Evolutionary conservation across 2,329 filamentous ascomycete species (phyloP).

Genomic region (Verticillium dahliae): DNA sequence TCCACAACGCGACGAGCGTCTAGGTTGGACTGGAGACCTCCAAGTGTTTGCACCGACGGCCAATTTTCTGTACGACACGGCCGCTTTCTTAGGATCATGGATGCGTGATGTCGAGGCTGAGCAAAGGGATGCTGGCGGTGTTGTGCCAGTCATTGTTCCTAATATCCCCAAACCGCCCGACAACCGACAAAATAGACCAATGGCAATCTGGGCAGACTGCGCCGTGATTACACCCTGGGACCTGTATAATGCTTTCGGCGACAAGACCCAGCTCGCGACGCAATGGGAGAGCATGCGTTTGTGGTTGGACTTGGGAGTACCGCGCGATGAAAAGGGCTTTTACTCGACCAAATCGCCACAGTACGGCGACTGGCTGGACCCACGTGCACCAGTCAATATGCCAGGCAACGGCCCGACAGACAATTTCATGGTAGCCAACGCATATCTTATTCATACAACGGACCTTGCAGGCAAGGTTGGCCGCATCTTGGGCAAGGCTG

Average conservation of each 20-base stretch:
- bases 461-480: not conserved
- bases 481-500: not conserved
- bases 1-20: not conserved
- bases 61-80: not conserved
- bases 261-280: constrained; percentile 17
- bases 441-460: constrained; percentile 1
- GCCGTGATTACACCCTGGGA: constrained; percentile 32
- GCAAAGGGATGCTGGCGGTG: constrained; percentile 21
- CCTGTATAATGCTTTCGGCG: constrained; percentile 29
- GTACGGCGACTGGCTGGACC: constrained; percentile 22
- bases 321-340: constrained; percentile 20
- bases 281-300: constrained; percentile 30
- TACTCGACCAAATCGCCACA: constrained; percentile 27
- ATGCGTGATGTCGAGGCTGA: constrained; percentile 8
- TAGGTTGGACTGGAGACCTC: constrained; percentile 1
- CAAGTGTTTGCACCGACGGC: not conserved
- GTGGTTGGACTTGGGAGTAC: constrained; percentile 24
- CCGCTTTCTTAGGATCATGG: not conserved
- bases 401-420: constrained; percentile 4
- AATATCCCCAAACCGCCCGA: constrained; percentile 14
- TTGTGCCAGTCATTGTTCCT: constrained; percentile 21
- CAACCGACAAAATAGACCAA: constrained; percentile 18
- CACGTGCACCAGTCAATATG: constrained; percentile 1
- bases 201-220: constrained; percentile 36
- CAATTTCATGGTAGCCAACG: constrained; percentile 3